Base-by-base conservation (phyloP, 192 early-diverging fungal genomes). In the Neocallimastix lanati region DNA sequence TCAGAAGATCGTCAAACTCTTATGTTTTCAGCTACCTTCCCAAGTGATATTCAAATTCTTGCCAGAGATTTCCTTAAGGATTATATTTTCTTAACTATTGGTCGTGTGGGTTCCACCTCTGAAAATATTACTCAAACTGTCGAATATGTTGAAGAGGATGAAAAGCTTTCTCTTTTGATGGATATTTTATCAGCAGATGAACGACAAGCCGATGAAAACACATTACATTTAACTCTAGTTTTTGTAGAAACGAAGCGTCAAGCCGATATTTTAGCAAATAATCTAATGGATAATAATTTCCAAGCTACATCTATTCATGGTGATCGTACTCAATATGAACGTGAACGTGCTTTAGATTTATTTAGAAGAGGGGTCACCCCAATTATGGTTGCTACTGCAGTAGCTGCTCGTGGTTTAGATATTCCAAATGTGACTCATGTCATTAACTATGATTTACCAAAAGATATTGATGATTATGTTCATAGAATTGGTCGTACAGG, bases 401-500 rank as follows among this genome's bases (percentile, higher is more conserved):
- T 50, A 18, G n/a, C n/a, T n/a, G n/a, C n/a, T n/a, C n/a, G n/a
- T n/a, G n/a, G n/a, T n/a, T n/a, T n/a, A n/a, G n/a, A 50, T 50
- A 50, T 50, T 50, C 40, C 96, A 18, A 91, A 92, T 83, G 96
- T 99, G 12, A 91, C 91, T 0, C 87, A 96, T 77, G 96, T 98
- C 33, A 88, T 99, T 85, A 95, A 94, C 85, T 98, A 93, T 86
- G 97, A 99, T 81, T 88, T 99, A 82, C 96, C 97, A 29, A 94
- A 91, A 15, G 96, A 98, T 82, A 92, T 94, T 82, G 96, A 98
- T 84, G 97, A 99, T 83, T 98, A 96, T 87, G 95, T 98, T n/a
- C 96, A 98, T 88, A 93, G 96, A 83, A 96, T 97, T 82, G 96
- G 96, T 82, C 95, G 96, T 92, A 98, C 96, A 40, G 96, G 96